Evolutionary conservation across 2,329 filamentous ascomycete species (phyloP), one percentile per base, ranked within the genome.

Genomic region (Calonectria ilicicola): DNA sequence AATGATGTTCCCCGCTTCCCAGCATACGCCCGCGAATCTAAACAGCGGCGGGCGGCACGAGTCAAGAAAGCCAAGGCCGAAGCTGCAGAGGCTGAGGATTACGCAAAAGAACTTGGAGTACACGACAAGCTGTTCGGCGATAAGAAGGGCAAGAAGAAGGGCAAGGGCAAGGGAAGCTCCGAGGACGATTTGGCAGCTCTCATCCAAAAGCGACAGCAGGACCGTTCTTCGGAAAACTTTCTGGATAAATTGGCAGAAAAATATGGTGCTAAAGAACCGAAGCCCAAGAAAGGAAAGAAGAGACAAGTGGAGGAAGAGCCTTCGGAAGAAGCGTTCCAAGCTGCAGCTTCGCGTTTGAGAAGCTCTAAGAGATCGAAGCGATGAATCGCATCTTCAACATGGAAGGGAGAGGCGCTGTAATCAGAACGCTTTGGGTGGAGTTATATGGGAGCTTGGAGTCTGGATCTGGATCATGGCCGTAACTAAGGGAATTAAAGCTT

Each of bases 201-300:
- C 79, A 98, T 98, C 74, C 89, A 90, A 81, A 88, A 90, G 79
- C 90, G 93, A 58, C 93, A 97, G 82, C 88, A 93, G 77, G 88
- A 89, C 47, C 73, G 93, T 40, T 83, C 66, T 9, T 60, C 82
- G 6, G 87, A 85, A 32, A 87, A 86, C 44, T 95, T 97, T 81
- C 85, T 98, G 27, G 93, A 94, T 74, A 86, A 90, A 63, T 84
- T 98, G 63, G 94, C 94, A 70, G 93, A 92, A 62, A 97, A 96
- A 84, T 97, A 97, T 82, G 85, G 87, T 32, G 85, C 87, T 9
- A 81, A 81, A 17, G 80, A 80, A 63, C 78, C 80, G 65, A 86
- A 87, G 72, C 76, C 81, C 0, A 88, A 87, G 83, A 91, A 89
- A 80, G 87, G 86, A 14, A 91, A 90, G 80, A 86, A 88, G 76